phyloP scores from a whole-genome alignment of 225 moss, liverwort and hornwort species.

The Bryoerythrophyllum caledonicum region DNA sequence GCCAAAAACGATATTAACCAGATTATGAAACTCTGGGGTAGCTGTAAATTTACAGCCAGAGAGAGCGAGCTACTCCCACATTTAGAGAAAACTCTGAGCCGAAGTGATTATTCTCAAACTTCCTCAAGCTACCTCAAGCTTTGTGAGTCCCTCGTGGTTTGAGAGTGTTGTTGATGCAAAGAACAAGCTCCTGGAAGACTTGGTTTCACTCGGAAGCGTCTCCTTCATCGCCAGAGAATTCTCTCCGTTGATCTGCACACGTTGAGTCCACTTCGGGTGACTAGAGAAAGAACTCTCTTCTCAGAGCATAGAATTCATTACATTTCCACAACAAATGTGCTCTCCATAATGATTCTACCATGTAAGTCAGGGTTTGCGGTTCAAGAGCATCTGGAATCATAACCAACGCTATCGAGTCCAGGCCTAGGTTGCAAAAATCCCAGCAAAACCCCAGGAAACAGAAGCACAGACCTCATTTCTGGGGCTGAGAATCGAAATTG shows the following conservation, averaged over 20 bases:
- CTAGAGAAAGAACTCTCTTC: neutral
- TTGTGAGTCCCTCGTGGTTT: conserved; percentile 19
- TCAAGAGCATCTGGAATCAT: neutral
- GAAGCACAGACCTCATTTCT: conserved; percentile 25
- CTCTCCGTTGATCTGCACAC: conserved; percentile 28
- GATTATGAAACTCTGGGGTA: too few relatives aligned
- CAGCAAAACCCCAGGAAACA: neutral
- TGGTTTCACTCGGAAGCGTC: neutral
- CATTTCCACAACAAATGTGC: neutral
- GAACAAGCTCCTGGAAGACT: conserved; percentile 31
- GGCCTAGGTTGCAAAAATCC: neutral
- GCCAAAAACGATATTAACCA: conserved; percentile 17
- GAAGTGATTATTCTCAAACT: neutral
- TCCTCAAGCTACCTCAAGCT: conserved; percentile 49
- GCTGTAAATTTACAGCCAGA: too few relatives aligned
- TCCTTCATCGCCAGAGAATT: conserved; percentile 10
- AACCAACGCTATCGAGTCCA: neutral
- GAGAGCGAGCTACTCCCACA: too few relatives aligned
- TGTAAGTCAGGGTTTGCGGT: neutral
- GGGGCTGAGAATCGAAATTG: neutral
- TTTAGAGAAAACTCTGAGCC: too few relatives aligned
- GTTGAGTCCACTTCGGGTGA: too few relatives aligned
- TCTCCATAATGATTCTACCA: neutral
- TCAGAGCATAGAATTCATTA: neutral
- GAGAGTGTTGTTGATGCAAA: conserved; percentile 49